phyloP scores from a whole-genome alignment of 2,329 filamentous ascomycete genomes.

The Hypoxylon sp. region DNA sequence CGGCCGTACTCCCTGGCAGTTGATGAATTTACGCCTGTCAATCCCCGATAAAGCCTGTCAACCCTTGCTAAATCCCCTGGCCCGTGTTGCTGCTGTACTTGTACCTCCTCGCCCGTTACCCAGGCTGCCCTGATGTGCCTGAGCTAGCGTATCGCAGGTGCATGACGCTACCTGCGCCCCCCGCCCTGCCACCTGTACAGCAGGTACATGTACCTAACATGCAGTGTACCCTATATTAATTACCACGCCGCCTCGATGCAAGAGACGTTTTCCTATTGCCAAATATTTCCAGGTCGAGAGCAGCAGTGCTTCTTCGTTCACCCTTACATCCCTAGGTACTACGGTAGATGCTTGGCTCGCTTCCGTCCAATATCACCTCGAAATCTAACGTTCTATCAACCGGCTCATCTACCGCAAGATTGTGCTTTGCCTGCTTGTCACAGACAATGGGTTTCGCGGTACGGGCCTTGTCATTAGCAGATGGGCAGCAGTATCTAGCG shows the following conservation, averaged over 20 bases:
- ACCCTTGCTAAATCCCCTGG: not conserved
- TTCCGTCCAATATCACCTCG: constrained; percentile 14
- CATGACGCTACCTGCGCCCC: not conserved
- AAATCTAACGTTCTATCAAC: constrained; percentile 21
- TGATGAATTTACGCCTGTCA: constrained; percentile 19
- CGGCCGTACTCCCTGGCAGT: constrained; percentile 20
- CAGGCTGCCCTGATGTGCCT: too few species aligned
- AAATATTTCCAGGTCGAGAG: constrained; percentile 19
- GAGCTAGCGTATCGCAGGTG: constrained; percentile 3
- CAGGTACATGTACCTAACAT: too few species aligned
- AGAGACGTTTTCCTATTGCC: constrained; percentile 5
- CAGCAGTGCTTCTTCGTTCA: constrained; percentile 12
- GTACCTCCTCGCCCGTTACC: too few species aligned
- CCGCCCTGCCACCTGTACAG: too few species aligned
- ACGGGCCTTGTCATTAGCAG: constrained; percentile 3
- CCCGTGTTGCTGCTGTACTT: constrained; percentile 12
- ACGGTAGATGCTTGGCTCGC: constrained; percentile 19
- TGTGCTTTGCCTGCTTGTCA: constrained; percentile 9
- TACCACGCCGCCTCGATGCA: constrained; percentile 16
- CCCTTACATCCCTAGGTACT: too few species aligned
- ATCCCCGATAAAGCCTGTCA: constrained; percentile 13
- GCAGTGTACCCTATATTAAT: too few species aligned
- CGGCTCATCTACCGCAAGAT: constrained; percentile 15
- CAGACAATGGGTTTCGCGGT: constrained; percentile 9
- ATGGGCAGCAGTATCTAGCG: not conserved